These are phyloP conservation scores for Anthracocystis setariae DNA, from an alignment of 1,284 basidiomycete genomes.

Conservation along the genomic window DNA sequence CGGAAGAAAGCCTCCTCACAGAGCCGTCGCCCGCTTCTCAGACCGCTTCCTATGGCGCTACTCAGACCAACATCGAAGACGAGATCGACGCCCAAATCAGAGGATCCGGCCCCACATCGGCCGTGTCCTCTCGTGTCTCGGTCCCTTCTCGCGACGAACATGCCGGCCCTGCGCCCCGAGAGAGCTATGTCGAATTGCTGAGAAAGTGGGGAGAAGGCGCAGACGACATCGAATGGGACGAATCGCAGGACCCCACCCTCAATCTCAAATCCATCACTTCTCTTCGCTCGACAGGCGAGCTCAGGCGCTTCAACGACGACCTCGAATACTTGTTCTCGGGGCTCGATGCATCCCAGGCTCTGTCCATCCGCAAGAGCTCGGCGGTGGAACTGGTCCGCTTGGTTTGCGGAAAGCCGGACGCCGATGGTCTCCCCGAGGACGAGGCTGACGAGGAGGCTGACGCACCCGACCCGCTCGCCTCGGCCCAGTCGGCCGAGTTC, in stretches of 20 bases:
- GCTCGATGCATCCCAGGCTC: conserved; percentile 19
- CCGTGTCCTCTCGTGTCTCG: not conserved
- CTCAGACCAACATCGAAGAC: conserved; percentile 34
- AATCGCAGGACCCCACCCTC: conserved; percentile 50
- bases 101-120: not conserved
- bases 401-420: conserved; percentile 42
- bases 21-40: conserved; percentile 6
- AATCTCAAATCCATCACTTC: conserved; percentile 52
- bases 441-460: conserved; percentile 6
- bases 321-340: conserved; percentile 51
- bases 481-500: conserved; percentile 42
- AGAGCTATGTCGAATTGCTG: conserved; percentile 52
- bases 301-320: conserved; percentile 50
- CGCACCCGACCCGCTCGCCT: conserved; percentile 25
- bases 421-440: conserved; percentile 15
- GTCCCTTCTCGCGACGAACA: not conserved
- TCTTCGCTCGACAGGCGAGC: conserved; percentile 40
- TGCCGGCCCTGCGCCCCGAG: conserved; percentile 15
- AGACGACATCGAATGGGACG: conserved; percentile 52
- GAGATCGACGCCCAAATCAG: conserved; percentile 44
- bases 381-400: conserved; percentile 42
- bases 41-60: not conserved
- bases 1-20: conserved; percentile 34
- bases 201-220: conserved; percentile 49
- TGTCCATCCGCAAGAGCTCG: conserved; percentile 34